Evolutionary conservation across 495 filamentous ascomycete species (phyloP).

Genomic region (Cudoniella acicularis): DNA sequence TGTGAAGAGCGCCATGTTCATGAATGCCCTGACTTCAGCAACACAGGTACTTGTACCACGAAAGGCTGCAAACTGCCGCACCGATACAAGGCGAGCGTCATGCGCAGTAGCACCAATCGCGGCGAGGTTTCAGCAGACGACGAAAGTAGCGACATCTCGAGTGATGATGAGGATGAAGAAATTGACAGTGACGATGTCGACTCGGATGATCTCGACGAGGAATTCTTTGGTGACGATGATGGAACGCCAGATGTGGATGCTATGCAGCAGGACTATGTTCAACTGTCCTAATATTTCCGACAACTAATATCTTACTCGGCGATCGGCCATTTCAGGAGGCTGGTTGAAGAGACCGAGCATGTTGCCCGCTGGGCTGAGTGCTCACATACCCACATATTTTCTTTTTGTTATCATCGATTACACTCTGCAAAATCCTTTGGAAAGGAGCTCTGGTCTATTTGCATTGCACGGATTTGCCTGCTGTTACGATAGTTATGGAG

Average conservation of each 20-base stretch:
- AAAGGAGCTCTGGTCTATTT: constrained; percentile 9
- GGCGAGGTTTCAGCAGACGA: constrained; percentile 34
- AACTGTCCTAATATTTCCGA: constrained; percentile 33
- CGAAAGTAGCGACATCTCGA: constrained; percentile 74
- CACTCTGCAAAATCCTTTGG: neutral
- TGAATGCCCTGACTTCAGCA: constrained; percentile 95
- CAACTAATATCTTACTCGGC: neutral
- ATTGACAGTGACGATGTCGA: constrained; percentile 85
- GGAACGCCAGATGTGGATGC: constrained; percentile 47
- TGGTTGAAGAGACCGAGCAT: neutral
- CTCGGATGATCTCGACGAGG: constrained; percentile 80
- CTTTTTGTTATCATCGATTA: constrained; percentile 3
- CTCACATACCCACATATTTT: constrained; percentile 5
- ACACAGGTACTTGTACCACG: constrained; percentile 77
- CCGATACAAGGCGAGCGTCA: constrained; percentile 74
- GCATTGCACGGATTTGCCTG: constrained; percentile 7
- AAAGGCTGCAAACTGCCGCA: constrained; percentile 83
- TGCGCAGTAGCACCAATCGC: constrained; percentile 37
- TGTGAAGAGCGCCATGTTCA: constrained; percentile 81
- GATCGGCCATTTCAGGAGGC: neutral
- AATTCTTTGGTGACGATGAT: constrained; percentile 38
- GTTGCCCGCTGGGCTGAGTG: neutral
- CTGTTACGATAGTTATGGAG: neutral
- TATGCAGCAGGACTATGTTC: constrained; percentile 68
- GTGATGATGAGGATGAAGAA: constrained; percentile 77